Base-by-base conservation (phyloP, 768 basidiomycete genomes). In the Hygrophoropsis aurantiaca region DNA sequence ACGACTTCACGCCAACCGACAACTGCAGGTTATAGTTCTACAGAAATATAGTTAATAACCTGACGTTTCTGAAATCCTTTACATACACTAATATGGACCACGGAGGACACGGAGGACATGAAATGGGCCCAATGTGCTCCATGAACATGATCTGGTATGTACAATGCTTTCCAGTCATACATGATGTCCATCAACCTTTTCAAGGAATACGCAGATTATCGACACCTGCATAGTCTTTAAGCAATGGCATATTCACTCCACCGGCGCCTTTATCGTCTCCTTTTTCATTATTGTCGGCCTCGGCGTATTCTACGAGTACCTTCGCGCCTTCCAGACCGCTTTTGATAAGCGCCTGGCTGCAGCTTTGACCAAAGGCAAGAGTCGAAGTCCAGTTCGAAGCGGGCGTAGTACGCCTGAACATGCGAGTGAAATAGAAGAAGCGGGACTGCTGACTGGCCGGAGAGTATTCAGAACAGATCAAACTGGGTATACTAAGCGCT, bases 91-190 rank as follows among this genome's bases (percentile, higher is more conserved):
- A 16, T 11, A 66, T 62, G 63, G 69, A 74, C 55, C 80, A 83
- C 59, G 65, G 68, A 42, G 78, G 64, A 25, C 77, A 81, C 57
- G 62, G 48, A 15, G 50, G 75, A 59, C 47, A 79, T 75, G 75
- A 73, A 69, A 72, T 70, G 69, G 67, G 63, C 16, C 65, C 73
- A 0, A 74, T 55, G 54, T 92, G 90, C 62, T 68, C 79, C 7
- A 85, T 87, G 82, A 70, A 88, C 65, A 92, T 92, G 90, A 80
- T 92, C 57, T 91, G 88, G 83, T 84, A 53, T 38, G 62, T 58
- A 26, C 23, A 26, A 23, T 11, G 39, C 35, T n/a, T n/a, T 20
- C 32, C 46, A 27, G 8, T 8, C n/a, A 33, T 11, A 30, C 27
- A 23, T 36, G 19, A 4, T 13, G 11, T 35, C n/a, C n/a, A 18